A percentile compares a stretch with the other conserved stretches of the same genome.
phyloP scores from a whole-genome alignment of 257 asterid genomes.

The Ligustrum vulgare region DNA sequence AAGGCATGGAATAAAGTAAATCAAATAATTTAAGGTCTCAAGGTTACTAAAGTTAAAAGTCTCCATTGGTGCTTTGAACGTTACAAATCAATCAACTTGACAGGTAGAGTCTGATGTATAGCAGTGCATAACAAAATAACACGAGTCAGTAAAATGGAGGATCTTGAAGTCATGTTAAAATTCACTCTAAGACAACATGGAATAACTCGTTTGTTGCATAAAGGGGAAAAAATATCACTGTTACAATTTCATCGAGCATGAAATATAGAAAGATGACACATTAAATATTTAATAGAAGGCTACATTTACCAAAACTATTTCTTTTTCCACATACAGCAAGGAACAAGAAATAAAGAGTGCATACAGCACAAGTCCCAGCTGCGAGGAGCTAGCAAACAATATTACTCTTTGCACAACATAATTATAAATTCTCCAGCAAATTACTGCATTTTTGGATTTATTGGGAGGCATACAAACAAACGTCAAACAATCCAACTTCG shows the following conservation, averaged over 20 bases:
- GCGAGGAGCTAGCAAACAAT: background rate
- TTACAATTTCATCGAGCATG: background rate
- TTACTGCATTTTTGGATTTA: background rate
- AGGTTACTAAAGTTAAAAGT: conserved; percentile 11
- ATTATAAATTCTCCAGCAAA: background rate
- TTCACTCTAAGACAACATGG: background rate
- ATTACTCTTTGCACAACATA: background rate
- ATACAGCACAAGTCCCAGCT: too few relatives aligned
- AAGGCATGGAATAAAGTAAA: conserved; percentile 6
- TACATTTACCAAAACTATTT: background rate
- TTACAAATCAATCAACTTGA: background rate
- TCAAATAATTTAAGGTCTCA: background rate
- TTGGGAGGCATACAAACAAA: background rate
- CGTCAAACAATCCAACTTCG: background rate
- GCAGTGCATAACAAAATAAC: background rate
- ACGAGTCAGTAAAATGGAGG: background rate
- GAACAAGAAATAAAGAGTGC: background rate
- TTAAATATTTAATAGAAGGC: background rate
- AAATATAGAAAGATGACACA: background rate
- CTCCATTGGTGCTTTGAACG: background rate
- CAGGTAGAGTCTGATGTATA: conserved; percentile 4
- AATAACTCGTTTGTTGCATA: background rate
- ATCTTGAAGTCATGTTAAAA: background rate
- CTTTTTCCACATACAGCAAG: background rate
- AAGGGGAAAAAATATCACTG: too few relatives aligned